These are phyloP conservation scores for Fusarium ramigenum DNA, from an alignment of 2,329 filamentous ascomycete genomes.

Conservation along the genomic window DNA sequence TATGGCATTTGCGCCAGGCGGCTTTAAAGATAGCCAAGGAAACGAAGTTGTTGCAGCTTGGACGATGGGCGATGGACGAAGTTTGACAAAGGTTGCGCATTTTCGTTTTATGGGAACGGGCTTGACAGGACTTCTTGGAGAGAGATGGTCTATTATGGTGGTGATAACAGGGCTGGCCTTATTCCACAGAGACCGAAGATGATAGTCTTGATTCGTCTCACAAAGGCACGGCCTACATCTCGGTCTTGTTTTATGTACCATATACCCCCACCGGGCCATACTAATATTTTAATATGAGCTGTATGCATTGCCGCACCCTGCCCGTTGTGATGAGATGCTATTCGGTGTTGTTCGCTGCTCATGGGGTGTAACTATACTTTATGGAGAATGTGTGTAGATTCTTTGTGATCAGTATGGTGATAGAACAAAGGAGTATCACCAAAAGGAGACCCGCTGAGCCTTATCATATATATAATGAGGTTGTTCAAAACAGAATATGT, in stretches of 20 bases:
- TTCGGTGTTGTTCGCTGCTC: neutral
- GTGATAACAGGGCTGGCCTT: constrained; percentile 34
- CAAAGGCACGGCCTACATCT: neutral
- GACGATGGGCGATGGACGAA: constrained; percentile 17
- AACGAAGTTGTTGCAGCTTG: constrained; percentile 40
- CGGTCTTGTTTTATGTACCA: neutral
- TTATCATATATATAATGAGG: neutral
- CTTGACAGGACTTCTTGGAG: constrained; percentile 33
- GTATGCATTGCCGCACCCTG: neutral
- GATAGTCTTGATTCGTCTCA: neutral
- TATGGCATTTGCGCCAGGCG: constrained; percentile 14
- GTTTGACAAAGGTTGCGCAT: constrained; percentile 31
- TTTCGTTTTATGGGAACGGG: constrained; percentile 39
- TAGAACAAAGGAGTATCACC: neutral
- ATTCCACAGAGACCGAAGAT: constrained; percentile 18
- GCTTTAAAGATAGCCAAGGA: constrained; percentile 27
- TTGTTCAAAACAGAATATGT: neutral
- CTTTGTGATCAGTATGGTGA: neutral
- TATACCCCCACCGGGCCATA: neutral
- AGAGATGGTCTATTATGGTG: constrained; percentile 42
- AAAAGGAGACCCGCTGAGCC: neutral
- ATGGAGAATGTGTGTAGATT: neutral
- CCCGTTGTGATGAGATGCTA: neutral
- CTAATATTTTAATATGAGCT: neutral
- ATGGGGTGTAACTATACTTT: neutral